A percentile compares a stretch with the other conserved stretches of the same genome.
phyloP scores from a whole-genome alignment of 352 stramenopile species.

The Phytophthora citrophthora region DNA sequence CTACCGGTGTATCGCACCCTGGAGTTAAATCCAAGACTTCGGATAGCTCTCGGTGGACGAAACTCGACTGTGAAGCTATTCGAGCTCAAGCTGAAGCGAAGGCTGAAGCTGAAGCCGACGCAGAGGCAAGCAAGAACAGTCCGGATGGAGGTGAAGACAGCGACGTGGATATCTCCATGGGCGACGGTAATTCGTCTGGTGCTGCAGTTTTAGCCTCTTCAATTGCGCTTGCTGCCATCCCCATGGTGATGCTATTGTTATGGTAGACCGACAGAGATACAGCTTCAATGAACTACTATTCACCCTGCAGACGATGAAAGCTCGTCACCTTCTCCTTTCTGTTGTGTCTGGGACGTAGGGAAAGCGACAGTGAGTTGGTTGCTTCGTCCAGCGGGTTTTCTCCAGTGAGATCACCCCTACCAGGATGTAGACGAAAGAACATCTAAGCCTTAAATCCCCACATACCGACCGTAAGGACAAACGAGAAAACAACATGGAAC shows the following conservation, averaged over 20 bases:
- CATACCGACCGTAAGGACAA: background rate
- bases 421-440: background rate
- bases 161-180: conserved; percentile 33
- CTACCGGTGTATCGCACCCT: conserved; percentile 32
- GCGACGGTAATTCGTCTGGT: conserved; percentile 6
- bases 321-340: no score
- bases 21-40: conserved; percentile 26
- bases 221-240: conserved; percentile 2
- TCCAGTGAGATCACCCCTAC: background rate
- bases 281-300: no score
- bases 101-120: conserved; percentile 11
- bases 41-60: conserved; percentile 26
- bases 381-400: background rate
- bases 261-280: background rate
- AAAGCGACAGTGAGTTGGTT: background rate
- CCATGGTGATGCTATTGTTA: background rate
- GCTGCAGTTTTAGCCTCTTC: background rate
- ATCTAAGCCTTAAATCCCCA: background rate
- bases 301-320: no score
- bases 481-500: conserved; percentile 15
- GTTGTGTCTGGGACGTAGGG: no score
- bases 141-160: conserved; percentile 24
- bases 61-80: conserved; percentile 19
- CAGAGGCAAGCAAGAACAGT: conserved; percentile 28
- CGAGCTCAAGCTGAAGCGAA: conserved; percentile 20